A percentile compares a stretch with the other conserved stretches of the same genome.
These are phyloP conservation scores for Starmerella sirachaensis DNA, from an alignment of 805 yeast species.

Conservation along the genomic window DNA sequence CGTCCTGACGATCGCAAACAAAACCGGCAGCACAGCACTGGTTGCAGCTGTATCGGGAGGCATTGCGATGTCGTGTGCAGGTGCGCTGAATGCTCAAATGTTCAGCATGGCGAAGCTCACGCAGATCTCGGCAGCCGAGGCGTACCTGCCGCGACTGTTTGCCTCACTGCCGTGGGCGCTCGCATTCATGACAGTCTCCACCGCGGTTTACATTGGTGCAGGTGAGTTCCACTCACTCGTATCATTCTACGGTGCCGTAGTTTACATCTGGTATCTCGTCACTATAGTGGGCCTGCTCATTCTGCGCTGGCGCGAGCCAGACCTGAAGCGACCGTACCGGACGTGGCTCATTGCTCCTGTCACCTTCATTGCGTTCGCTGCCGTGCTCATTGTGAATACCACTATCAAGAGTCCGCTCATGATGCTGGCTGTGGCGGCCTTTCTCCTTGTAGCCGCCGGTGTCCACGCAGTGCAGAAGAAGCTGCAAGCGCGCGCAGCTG, in stretches of 20 bases:
- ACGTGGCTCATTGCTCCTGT: constrained; percentile 30
- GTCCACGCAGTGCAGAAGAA: no score
- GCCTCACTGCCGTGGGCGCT: constrained; percentile 22
- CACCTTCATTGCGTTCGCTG: constrained; percentile 6
- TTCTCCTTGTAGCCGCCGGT: no score
- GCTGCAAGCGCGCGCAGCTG: no score
- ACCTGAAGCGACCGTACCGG: constrained; percentile 30
- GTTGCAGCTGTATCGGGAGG: constrained; percentile 27
- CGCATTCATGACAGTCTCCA: constrained; percentile 26
- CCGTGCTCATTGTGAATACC: constrained; percentile 6
- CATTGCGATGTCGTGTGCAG: constrained; percentile 32
- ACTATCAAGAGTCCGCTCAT: constrained; percentile 5
- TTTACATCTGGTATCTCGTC: constrained; percentile 27
- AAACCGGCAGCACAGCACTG: constrained; percentile 24
- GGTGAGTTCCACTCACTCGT: constrained; percentile 31
- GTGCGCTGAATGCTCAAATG: constrained; percentile 32
- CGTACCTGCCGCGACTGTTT: constrained; percentile 27
- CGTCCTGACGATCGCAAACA: constrained; percentile 28
- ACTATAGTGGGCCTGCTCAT: constrained; percentile 31
- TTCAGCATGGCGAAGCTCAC: constrained; percentile 30
- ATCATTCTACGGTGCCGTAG: constrained; percentile 31
- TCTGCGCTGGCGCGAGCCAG: constrained; percentile 28
- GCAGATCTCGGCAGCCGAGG: constrained; percentile 30
- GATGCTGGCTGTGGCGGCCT: background rate
- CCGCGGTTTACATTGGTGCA: constrained; percentile 26